A percentile compares a stretch with the other conserved stretches of the same genome.
These are phyloP conservation scores for Chlorella vulgaris DNA, from an alignment of 139 green algal genomes.

Conservation along the genomic window DNA sequence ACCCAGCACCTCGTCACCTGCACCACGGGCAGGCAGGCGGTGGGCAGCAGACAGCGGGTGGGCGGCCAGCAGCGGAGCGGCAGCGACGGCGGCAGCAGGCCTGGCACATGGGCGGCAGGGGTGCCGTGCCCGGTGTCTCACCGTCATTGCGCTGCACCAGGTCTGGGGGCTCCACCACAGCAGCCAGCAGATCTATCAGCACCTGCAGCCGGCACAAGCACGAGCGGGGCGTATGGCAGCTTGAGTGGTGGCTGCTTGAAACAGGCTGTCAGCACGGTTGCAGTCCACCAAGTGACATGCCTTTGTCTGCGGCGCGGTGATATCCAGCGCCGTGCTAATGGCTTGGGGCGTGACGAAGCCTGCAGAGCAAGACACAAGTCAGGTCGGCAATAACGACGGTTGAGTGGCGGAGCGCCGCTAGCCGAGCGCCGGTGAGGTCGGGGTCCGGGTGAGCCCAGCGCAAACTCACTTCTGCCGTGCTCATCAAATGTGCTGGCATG, in stretches of 20 bases:
- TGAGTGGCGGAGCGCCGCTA: no score
- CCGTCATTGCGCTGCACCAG: slow-evolving; percentile 33
- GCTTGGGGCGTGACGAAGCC: slow-evolving; percentile 26
- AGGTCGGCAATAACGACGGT: neutral
- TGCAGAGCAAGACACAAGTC: neutral
- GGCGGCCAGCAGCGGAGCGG: neutral
- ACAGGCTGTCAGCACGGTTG: no score
- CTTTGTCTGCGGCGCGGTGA: slow-evolving; percentile 30
- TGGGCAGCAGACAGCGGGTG: neutral
- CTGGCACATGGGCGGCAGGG: no score
- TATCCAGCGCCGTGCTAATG: slow-evolving; percentile 20
- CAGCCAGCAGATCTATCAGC: slow-evolving; percentile 35
- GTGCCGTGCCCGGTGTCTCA: neutral
- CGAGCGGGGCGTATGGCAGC: no score
- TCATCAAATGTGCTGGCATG: slow-evolving; percentile 7
- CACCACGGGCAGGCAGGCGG: neutral
- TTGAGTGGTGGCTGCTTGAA: no score
- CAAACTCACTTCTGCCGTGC: slow-evolving; percentile 22
- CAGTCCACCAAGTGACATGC: neutral
- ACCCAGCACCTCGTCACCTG: slow-evolving; percentile 7
- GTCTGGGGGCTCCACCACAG: slow-evolving; percentile 23
- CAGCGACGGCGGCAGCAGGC: no score
- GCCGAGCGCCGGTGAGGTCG: neutral
- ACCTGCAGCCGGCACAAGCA: slow-evolving; percentile 11
- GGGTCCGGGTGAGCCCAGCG: neutral